Evolutionary conservation across 225 moss, liverwort and hornwort species (phyloP), one percentile per base, ranked within the genome.

Genomic region (Polytrichum commune): DNA sequence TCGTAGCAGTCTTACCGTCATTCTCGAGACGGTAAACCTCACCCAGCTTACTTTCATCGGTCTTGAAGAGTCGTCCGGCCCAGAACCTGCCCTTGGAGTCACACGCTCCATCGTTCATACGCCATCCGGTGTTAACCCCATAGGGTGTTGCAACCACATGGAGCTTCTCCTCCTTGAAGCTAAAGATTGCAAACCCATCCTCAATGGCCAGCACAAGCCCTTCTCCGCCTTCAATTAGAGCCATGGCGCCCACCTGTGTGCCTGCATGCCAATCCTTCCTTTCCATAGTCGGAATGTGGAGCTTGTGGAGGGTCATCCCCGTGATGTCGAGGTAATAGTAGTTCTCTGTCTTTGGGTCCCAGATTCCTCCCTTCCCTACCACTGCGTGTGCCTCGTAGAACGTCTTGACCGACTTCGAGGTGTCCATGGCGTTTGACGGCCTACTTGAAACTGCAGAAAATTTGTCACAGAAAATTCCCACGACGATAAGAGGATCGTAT

Each of bases 21-120:
- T 68, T 90, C 77, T 91, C 95, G 27, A 96, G 65, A 1, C 95
- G 82, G 64, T 91, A 96, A 62, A 96, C 84, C 60, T 93, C 93
- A 7, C 95, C 88, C 10, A 79, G 84, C 63, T 19, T 69, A 29
- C 81, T 84, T 77, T 88, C 88, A 57, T 88, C 88, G 1, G 81
- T 63, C 29, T 79, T 84, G 63, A 81, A 84, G 62, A 88, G 64
- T 5, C 88, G 81, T 10, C 88, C 88, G 19, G 88, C 88, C 88
- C 88, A 88, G 56, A 88, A 88, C n/a, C 88, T 74, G 22, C 88
- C 88, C 32, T 62, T 72, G 20, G 88, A 88, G 60, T 88, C 88
- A 58, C 84, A 84, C 0, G 88, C 88, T 20, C 88, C 88, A 71
- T 88, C 88, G 63, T 88, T 88, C 88, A 88, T 88, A n/a, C 88